Evolutionary conservation across 2,329 filamentous ascomycete genomes (phyloP).

Genomic region (Arthroderma uncinatum): DNA sequence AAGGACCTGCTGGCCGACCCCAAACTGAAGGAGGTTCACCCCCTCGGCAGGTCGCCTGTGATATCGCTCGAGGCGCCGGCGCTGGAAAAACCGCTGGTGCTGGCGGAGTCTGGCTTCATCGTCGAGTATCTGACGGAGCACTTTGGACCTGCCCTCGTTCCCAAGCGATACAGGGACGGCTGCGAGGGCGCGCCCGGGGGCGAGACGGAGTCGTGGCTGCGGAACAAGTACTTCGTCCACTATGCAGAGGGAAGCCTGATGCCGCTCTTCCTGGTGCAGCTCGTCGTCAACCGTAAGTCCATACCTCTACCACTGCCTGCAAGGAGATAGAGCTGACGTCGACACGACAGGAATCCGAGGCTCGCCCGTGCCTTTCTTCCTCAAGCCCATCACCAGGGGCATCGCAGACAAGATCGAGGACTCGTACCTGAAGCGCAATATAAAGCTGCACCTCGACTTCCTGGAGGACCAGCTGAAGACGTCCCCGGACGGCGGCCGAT

Average conservation of each 20-base stretch:
- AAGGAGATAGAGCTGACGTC: not conserved
- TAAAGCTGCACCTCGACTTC: constrained; percentile 34
- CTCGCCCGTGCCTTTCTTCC: constrained; percentile 54
- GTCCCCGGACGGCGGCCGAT: constrained; percentile 29
- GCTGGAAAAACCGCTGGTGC: constrained; percentile 43
- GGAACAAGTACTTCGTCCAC: constrained; percentile 62
- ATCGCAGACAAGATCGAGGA: constrained; percentile 40
- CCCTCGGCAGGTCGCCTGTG: constrained; percentile 77
- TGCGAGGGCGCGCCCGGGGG: constrained; percentile 45
- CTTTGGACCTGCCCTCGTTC: constrained; percentile 44
- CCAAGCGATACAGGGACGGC: constrained; percentile 42
- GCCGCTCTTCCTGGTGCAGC: constrained; percentile 52
- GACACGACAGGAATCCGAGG: constrained; percentile 33
- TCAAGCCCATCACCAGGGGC: constrained; percentile 50
- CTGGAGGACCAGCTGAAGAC: constrained; percentile 36
- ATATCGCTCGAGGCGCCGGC: constrained; percentile 50
- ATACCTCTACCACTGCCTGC: too few relatives aligned
- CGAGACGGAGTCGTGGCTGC: constrained; percentile 50
- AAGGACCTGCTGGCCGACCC: constrained; percentile 55
- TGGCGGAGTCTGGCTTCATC: constrained; percentile 76
- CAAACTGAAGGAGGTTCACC: constrained; percentile 66
- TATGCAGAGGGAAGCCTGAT: constrained; percentile 79
- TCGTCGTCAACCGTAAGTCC: constrained; percentile 49
- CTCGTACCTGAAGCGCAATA: constrained; percentile 31
- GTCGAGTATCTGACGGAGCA: constrained; percentile 69